These are phyloP conservation scores for Graphilbum fragrans DNA, from an alignment of 2,329 filamentous ascomycete genomes.

Conservation along the genomic window DNA sequence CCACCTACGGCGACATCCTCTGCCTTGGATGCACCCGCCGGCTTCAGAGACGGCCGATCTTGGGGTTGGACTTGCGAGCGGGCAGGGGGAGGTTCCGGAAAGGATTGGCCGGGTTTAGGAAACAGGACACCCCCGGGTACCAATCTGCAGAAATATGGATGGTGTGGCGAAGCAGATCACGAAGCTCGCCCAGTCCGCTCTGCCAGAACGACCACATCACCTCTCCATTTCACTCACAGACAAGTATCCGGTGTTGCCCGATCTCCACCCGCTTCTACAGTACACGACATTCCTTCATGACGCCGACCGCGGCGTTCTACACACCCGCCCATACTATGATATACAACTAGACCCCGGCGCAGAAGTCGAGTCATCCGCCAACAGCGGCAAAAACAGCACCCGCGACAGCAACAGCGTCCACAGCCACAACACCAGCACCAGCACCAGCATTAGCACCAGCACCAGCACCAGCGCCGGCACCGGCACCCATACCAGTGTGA, in stretches of 20 bases:
- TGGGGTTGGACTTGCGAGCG: not conserved
- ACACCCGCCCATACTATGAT: constrained; percentile 44
- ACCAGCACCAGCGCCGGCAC: not conserved
- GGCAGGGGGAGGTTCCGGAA: not conserved
- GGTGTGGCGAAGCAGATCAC: constrained; percentile 12
- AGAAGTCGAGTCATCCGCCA: not conserved
- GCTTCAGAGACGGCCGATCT: not conserved
- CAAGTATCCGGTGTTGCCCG: constrained; percentile 32
- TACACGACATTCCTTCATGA: constrained; percentile 46
- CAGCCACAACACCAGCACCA: not conserved
- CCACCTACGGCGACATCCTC: too few relatives aligned
- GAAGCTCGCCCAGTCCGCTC: constrained; percentile 12
- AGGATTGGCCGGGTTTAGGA: not conserved
- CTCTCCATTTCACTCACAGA: constrained; percentile 35
- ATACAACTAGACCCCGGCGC: constrained; percentile 36
- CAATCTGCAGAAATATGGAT: constrained; percentile 12
- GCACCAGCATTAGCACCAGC: not conserved
- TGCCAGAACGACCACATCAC: constrained; percentile 26
- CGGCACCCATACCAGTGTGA: not conserved
- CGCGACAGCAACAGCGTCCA: not conserved
- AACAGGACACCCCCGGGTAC: not conserved
- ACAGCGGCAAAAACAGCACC: not conserved
- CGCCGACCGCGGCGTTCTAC: constrained; percentile 43
- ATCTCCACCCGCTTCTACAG: constrained; percentile 33
- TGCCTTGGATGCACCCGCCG: too few relatives aligned